Evolutionary conservation across 1,284 basidiomycete species (phyloP).

Genomic region (Porodaedalea pini): DNA sequence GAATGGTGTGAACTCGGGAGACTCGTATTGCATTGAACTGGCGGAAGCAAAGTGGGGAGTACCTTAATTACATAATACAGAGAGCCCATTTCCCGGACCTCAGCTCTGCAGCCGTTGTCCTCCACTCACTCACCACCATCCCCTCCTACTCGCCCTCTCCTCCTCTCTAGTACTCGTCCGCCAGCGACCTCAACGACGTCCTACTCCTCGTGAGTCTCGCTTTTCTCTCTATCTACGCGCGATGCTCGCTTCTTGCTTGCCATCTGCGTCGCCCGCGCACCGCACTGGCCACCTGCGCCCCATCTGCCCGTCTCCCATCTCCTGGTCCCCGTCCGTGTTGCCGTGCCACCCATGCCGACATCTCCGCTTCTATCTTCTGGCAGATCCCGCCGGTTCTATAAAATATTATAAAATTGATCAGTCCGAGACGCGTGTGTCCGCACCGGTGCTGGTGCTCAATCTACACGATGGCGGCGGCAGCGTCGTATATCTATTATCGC

Average conservation of each 20-base stretch:
- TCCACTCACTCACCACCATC: background rate
- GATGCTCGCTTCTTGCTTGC: background rate
- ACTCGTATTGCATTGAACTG: too few species aligned
- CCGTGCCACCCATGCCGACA: background rate
- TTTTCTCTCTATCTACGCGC: background rate
- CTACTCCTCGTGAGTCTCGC: background rate
- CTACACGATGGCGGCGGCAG: too few species aligned
- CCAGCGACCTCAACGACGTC: background rate
- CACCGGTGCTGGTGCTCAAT: background rate
- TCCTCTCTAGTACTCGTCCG: background rate
- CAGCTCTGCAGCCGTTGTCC: background rate
- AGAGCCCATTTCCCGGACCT: background rate
- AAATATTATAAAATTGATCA: background rate
- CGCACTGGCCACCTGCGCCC: background rate
- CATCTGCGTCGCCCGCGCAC: background rate
- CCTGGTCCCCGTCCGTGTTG: too few species aligned
- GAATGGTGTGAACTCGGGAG: too few species aligned
- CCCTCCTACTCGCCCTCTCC: background rate
- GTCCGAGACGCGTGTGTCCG: background rate
- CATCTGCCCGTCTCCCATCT: background rate
- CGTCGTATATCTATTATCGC: background rate
- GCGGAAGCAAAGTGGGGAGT: too few species aligned
- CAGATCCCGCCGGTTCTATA: conserved; percentile 1
- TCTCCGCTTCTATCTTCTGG: background rate
- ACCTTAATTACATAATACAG: background rate